Evolutionary conservation across 2,329 filamentous ascomycete species (phyloP), one percentile per base, ranked within the genome.

Genomic region (Alternaria rosae): DNA sequence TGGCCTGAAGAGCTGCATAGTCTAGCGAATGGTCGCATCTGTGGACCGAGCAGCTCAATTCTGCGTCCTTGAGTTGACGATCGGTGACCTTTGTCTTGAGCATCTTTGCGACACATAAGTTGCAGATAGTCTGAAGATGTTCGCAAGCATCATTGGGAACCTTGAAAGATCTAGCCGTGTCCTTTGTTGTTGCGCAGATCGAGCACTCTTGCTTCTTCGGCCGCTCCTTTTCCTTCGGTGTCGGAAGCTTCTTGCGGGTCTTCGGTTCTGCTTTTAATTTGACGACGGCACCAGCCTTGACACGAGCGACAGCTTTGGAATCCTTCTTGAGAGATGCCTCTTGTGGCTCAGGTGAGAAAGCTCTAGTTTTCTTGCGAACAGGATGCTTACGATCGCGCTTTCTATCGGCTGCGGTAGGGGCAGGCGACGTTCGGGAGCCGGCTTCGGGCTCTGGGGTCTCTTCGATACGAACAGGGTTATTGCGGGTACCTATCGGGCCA

Each of bases 51-150:
- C 71, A 76, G 2, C 44, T 32, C 8, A 73, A 41, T 10, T 60
- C 58, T 2, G 63, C 64, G 2, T 70, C 67, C 9, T 21, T 23
- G 5, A 76, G 59, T 9, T 66, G 59, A 6, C 64, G 64, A 6
- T 60, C 48, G 1, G 41, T 23, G 1, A 72, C 63, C 59, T 68
- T 71, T 1, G 57, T 53, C 55, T 65, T 68, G 38, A 76, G 42
- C 59, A 70, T 61, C 21, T 62, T 68, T 21, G 57, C 51, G 15
- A 75, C 54, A 57, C 72, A 75, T 3, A 21, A 3, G n/a, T 53
- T 62, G 53, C 73, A 76, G 17, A 62, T 69, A 23, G 48, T 42
- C 10, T 60, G 23, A 54, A 73, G 70, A 55, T 76, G 73, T 30
- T 58, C 43, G 54, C 73, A 75, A 3, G 25, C 38, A n/a, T 58